These are phyloP conservation scores for Phanerochaete sordida DNA, from an alignment of 768 basidiomycete species.

Conservation along the genomic window DNA sequence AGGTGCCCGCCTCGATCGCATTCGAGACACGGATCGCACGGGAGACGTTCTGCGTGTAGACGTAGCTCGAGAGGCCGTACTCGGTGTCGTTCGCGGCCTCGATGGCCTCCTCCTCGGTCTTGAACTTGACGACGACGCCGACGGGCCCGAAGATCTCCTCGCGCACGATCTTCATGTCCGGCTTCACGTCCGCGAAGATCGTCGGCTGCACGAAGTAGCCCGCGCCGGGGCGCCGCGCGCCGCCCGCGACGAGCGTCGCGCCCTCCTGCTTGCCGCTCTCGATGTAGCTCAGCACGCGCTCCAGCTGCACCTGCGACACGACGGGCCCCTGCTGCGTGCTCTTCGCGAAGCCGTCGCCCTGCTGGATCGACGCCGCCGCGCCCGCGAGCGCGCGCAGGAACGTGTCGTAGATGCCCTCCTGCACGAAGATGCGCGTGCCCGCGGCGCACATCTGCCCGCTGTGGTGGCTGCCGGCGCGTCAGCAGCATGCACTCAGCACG, in stretches of 20 bases:
- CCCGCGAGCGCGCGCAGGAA: conserved; percentile 45
- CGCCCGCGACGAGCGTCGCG: conserved; percentile 63
- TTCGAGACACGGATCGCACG: conserved; percentile 39
- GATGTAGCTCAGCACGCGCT: conserved; percentile 81
- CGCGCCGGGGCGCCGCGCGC: conserved; percentile 51
- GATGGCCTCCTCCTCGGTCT: conserved; percentile 39
- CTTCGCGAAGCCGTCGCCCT: conserved; percentile 43
- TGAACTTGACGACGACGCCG: conserved; percentile 73
- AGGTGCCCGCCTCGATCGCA: conserved; percentile 40
- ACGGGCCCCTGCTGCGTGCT: conserved; percentile 46
- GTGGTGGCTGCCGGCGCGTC: background rate
- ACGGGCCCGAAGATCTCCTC: conserved; percentile 85
- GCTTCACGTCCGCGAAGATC: conserved; percentile 62
- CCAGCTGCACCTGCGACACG: conserved; percentile 41
- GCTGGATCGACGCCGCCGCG: conserved; percentile 31
- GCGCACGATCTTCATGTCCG: conserved; percentile 70
- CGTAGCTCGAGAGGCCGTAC: conserved; percentile 47
- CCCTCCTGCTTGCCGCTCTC: conserved; percentile 69
- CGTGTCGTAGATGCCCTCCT: conserved; percentile 52
- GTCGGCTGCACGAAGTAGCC: conserved; percentile 77
- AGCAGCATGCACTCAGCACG: no score
- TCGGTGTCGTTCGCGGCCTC: conserved; percentile 42
- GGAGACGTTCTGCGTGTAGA: conserved; percentile 43
- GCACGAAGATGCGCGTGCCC: conserved; percentile 55
- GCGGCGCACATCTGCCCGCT: conserved; percentile 43